Evolutionary conservation across 2,329 filamentous ascomycete species (phyloP).

Genomic region (Ceratocystis colombiana): DNA sequence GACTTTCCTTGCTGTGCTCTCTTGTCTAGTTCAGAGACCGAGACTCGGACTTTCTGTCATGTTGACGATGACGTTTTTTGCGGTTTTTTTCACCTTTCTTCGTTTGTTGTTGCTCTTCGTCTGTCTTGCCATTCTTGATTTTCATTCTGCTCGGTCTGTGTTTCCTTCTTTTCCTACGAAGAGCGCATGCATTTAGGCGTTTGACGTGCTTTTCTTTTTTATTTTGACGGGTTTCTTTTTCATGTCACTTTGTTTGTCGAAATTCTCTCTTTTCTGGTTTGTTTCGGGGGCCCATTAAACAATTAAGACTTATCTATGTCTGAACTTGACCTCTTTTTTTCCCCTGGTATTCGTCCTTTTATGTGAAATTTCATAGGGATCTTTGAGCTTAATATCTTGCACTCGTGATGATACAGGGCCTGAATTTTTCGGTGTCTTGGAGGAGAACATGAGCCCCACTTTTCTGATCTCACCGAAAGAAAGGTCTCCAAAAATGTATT

Average conservation of each 20-base stretch:
- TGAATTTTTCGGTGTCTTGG: slow-evolving; percentile 1
- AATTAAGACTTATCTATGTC: neutral
- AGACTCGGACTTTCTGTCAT: slow-evolving; percentile 4
- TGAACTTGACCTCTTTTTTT: too few relatives aligned
- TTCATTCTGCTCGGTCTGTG: neutral
- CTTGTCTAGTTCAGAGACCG: neutral
- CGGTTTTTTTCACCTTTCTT: slow-evolving; percentile 24
- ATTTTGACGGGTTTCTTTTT: slow-evolving; percentile 9
- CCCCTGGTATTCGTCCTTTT: too few relatives aligned
- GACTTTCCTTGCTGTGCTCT: neutral
- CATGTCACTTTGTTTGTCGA: neutral
- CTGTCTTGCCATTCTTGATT: slow-evolving; percentile 18
- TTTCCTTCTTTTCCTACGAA: slow-evolving; percentile 12
- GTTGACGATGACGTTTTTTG: slow-evolving; percentile 25
- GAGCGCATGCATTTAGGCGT: slow-evolving; percentile 24
- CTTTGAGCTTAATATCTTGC: neutral
- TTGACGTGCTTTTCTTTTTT: slow-evolving; percentile 12
- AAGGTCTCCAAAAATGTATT: slow-evolving; percentile 2
- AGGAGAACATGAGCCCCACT: neutral
- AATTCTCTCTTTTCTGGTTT: neutral
- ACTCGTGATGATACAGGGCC: neutral
- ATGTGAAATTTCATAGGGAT: neutral
- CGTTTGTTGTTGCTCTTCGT: neutral
- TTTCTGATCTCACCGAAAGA: neutral
- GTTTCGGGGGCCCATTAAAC: too few relatives aligned